Evolutionary conservation across 1,139 yeast genomes (phyloP).

Genomic region (Nematodospora anomalae): DNA sequence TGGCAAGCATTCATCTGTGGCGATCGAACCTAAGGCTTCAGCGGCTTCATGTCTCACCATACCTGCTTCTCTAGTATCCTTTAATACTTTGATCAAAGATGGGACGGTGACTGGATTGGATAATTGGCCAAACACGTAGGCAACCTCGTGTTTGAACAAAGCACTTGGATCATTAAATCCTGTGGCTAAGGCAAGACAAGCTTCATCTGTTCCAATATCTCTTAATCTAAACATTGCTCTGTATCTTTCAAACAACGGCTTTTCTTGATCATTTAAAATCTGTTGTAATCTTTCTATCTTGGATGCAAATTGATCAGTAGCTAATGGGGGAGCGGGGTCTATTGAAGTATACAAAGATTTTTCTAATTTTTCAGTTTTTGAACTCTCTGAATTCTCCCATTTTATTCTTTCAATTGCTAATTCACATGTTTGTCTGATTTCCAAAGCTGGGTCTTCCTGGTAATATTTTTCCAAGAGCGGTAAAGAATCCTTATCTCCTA

Average conservation of each 20-base stretch:
- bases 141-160: constrained; percentile 94
- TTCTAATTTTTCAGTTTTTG: constrained; percentile 67
- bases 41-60: constrained; percentile 99
- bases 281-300: constrained; percentile 62
- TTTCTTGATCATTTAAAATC: constrained; percentile 71
- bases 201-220: constrained; percentile 91
- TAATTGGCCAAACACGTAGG: constrained; percentile 96
- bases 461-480: constrained; percentile 62
- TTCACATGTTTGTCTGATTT: constrained; percentile 96
- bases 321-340: constrained; percentile 98
- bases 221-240: constrained; percentile 98
- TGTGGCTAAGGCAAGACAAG: constrained; percentile 85
- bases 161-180: constrained; percentile 93
- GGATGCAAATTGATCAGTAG: constrained; percentile 51
- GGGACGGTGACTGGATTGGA: constrained; percentile 94
- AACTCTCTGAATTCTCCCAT: constrained; percentile 78
- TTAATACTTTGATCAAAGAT: constrained; percentile 75
- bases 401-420: constrained; percentile 91
- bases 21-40: constrained; percentile 95
- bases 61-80: constrained; percentile 79
- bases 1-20: constrained; percentile 94
- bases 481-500: constrained; percentile 81
- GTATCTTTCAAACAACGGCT: constrained; percentile 88
- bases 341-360: constrained; percentile 79
- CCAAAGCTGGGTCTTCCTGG: constrained; percentile 75